Evolutionary conservation across 2,329 filamentous ascomycete species (phyloP).

Genomic region (Fusarium algeriense): DNA sequence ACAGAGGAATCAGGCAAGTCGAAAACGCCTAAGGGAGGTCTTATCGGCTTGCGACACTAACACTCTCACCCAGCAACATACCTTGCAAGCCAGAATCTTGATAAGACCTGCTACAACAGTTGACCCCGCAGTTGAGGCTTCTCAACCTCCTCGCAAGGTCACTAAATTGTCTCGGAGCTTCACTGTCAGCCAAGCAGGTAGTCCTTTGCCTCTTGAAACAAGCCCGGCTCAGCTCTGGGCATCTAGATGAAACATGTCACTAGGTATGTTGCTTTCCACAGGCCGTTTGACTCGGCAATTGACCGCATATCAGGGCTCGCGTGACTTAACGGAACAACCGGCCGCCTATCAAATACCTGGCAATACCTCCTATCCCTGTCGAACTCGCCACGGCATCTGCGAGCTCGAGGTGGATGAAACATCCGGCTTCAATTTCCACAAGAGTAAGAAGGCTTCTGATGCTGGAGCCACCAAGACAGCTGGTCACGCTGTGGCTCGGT

Average conservation of each 20-base stretch:
- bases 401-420: slow-evolving; percentile 43
- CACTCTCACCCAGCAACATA: neutral
- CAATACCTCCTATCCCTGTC: slow-evolving; percentile 7
- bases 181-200: slow-evolving; percentile 47
- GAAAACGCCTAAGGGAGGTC: neutral
- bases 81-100: neutral
- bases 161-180: slow-evolving; percentile 40
- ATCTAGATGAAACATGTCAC: no score
- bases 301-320: no score
- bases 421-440: slow-evolving; percentile 49
- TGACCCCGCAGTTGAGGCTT: neutral
- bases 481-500: slow-evolving; percentile 1
- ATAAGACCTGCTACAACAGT: neutral
- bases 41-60: slow-evolving; percentile 31
- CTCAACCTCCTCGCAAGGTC: slow-evolving; percentile 12
- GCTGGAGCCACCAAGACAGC: neutral
- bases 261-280: no score
- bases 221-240: neutral
- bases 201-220: slow-evolving; percentile 37
- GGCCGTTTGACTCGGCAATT: no score
- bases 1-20: neutral
- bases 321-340: no score
- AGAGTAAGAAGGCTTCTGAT: slow-evolving; percentile 43
- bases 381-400: slow-evolving; percentile 6
- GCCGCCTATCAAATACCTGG: slow-evolving; percentile 48